These are phyloP conservation scores for Solanum lycopersicoides DNA, from an alignment of 257 asterid species.

Conservation along the genomic window DNA sequence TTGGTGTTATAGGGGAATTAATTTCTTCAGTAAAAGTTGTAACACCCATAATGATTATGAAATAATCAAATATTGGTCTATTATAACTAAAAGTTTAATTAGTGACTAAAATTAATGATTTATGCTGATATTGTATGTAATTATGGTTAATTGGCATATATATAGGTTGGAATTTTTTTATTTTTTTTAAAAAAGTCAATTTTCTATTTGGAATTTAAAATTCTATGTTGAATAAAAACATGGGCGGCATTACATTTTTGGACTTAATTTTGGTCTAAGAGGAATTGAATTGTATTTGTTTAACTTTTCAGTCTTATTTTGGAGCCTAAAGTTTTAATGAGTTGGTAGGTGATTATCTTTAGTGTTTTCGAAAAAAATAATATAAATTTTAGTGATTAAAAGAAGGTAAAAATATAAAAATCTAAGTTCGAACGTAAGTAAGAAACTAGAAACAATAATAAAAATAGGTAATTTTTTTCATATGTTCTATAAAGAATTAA, in stretches of 20 bases:
- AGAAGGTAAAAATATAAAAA: not conserved
- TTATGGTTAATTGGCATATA: not conserved
- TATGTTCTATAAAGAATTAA: not conserved
- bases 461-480: too few relatives aligned
- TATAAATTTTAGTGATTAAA: not conserved
- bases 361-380: accelerated
- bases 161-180: not conserved
- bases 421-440: not conserved
- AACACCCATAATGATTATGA: constrained; percentile 12
- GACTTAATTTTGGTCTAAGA: not conserved
- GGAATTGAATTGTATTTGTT: not conserved
- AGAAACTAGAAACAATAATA: too few relatives aligned
- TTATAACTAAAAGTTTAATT: not conserved
- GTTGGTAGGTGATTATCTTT: not conserved
- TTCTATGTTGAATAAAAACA: not conserved
- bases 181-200: not conserved
- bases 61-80: not conserved
- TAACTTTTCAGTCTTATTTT: not conserved
- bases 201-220: not conserved
- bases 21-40: constrained; percentile 10
- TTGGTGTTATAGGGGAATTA: constrained; percentile 7
- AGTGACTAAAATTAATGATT: not conserved
- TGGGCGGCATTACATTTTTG: not conserved
- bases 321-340: not conserved
- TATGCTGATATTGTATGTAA: not conserved